Conservation (phyloP, 1,284 basidiomycete genomes). For the Naganishia albida region DNA sequence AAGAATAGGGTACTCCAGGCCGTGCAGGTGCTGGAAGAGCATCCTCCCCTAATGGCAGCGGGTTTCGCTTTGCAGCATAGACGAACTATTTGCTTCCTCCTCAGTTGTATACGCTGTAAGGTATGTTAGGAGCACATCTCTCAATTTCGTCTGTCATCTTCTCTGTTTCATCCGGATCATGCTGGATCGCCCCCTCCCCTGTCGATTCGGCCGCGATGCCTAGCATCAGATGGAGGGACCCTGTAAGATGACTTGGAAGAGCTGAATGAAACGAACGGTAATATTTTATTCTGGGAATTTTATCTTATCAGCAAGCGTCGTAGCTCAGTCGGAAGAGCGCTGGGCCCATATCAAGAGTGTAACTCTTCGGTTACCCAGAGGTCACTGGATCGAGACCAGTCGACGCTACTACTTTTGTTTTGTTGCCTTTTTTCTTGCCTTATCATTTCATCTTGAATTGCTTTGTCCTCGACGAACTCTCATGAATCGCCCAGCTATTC, state of each 20-base stretch:
- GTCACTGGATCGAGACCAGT: slow-evolving; percentile 30
- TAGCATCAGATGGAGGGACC: too few species aligned
- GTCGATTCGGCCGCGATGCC: too few species aligned
- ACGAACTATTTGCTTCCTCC: background rate
- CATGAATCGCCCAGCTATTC: too few species aligned
- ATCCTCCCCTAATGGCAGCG: too few species aligned
- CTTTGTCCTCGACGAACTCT: background rate
- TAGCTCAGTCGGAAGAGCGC: slow-evolving; percentile 33
- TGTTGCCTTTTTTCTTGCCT: background rate
- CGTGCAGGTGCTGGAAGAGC: too few species aligned
- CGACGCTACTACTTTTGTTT: slow-evolving; percentile 22
- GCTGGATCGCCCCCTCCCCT: too few species aligned
- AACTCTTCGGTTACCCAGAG: slow-evolving; percentile 24
- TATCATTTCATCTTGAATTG: too few species aligned
- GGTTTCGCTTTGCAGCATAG: too few species aligned
- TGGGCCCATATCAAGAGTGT: slow-evolving; percentile 26
- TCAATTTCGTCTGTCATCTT: too few species aligned
- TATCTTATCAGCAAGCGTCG: slow-evolving; percentile 9
- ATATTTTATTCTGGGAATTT: background rate
- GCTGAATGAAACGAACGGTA: background rate
- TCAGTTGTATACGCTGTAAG: background rate
- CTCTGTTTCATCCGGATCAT: too few species aligned
- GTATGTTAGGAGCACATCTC: too few species aligned
- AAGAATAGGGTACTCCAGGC: background rate
- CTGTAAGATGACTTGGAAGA: too few species aligned